These are phyloP conservation scores for Umbilicaria muhlenbergii DNA, from an alignment of 495 filamentous ascomycete genomes.

Conservation along the genomic window DNA sequence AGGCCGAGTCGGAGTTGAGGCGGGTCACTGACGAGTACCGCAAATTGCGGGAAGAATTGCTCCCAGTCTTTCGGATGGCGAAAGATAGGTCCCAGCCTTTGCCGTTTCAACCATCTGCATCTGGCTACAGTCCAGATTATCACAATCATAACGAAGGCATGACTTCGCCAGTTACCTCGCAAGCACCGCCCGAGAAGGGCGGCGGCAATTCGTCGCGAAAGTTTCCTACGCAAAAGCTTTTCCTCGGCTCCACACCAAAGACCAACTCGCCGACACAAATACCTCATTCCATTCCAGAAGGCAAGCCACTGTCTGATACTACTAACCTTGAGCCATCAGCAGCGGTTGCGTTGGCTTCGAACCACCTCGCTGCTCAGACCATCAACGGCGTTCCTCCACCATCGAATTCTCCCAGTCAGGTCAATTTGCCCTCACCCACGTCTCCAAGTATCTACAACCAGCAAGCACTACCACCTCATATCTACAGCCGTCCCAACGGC, in stretches of 20 bases:
- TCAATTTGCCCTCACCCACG: conserved; percentile 66
- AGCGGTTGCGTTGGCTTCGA: conserved; percentile 55
- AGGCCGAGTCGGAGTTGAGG: conserved; percentile 65
- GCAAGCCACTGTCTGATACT: conserved; percentile 33
- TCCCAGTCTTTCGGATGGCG: conserved; percentile 74
- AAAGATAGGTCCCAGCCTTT: conserved; percentile 86
- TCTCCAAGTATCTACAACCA: conserved; percentile 49
- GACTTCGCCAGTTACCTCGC: conserved; percentile 25
- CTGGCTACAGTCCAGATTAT: conserved; percentile 17
- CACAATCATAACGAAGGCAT: conserved; percentile 24
- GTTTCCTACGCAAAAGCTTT: conserved; percentile 70
- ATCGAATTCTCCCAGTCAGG: conserved; percentile 27
- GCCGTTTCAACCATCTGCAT: conserved; percentile 28
- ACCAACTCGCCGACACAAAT: conserved; percentile 67
- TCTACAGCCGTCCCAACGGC: conserved; percentile 26
- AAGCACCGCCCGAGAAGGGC: conserved; percentile 18
- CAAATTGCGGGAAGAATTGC: conserved; percentile 71
- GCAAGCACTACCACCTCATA: conserved; percentile 30
- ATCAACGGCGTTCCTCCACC: conserved; percentile 55
- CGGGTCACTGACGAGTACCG: conserved; percentile 73
- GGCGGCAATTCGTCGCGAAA: conserved; percentile 51
- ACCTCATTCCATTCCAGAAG: conserved; percentile 37
- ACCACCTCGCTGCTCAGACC: conserved; percentile 47
- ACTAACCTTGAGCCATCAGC: conserved; percentile 43
- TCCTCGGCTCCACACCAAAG: conserved; percentile 68